Evolutionary conservation across 306 rosid species (phyloP).

Genomic region (Vigna hirtella): DNA sequence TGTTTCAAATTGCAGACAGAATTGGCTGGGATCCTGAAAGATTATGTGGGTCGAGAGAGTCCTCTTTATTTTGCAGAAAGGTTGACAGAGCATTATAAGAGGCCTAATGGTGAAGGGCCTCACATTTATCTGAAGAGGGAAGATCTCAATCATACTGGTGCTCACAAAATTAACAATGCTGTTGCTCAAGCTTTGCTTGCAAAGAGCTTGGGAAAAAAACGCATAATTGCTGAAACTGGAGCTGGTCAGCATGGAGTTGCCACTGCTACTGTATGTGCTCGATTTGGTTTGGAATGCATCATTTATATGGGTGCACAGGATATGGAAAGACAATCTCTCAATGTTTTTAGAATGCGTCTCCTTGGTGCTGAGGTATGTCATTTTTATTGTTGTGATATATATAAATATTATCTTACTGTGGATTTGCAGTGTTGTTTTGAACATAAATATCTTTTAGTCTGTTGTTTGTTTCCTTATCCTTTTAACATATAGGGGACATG

Average conservation of each 20-base stretch:
- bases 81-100: constrained; percentile 85
- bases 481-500: background rate
- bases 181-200: constrained; percentile 97
- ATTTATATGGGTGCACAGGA: constrained; percentile 98
- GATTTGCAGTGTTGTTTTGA: background rate
- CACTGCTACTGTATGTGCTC: constrained; percentile 95
- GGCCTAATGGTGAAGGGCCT: constrained; percentile 90
- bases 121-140: constrained; percentile 90
- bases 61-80: constrained; percentile 97
- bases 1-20: constrained; percentile 67
- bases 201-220: constrained; percentile 79
- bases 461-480: background rate
- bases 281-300: constrained; percentile 87
- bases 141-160: constrained; percentile 98
- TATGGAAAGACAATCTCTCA: constrained; percentile 96
- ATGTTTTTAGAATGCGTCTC: constrained; percentile 96
- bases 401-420: background rate
- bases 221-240: constrained; percentile 96
- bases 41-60: constrained; percentile 94
- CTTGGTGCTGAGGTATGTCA: constrained; percentile 95
- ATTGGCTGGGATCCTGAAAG: constrained; percentile 77
- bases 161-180: constrained; percentile 97
- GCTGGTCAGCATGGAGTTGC: constrained; percentile 99
- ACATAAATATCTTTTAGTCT: constrained; percentile 3
- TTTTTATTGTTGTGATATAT: constrained; percentile 19